phyloP scores from a whole-genome alignment of 2,329 filamentous ascomycete species.

The Fusarium graminum region DNA sequence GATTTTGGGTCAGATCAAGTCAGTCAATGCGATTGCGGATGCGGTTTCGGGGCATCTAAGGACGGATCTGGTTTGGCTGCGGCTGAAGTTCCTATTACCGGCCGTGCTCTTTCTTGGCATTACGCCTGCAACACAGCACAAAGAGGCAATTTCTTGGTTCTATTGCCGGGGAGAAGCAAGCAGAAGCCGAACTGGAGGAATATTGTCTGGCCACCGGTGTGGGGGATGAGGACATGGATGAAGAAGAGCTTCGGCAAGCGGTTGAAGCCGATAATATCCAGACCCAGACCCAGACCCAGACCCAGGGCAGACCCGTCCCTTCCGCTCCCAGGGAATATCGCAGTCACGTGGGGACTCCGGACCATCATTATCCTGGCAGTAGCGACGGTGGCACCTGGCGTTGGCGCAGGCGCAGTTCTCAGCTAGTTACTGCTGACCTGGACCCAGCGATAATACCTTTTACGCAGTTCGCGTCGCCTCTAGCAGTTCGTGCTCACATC shows the following conservation, averaged over 20 bases:
- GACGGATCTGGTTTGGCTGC: conserved; percentile 29
- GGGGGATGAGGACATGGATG: conserved; percentile 27
- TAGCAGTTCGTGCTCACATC: conserved; percentile 28
- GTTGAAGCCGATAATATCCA: conserved; percentile 29
- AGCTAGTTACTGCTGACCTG: conserved; percentile 24
- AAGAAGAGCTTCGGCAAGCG: conserved; percentile 26
- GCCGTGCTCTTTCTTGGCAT: conserved; percentile 21
- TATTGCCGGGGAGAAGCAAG: conserved; percentile 14
- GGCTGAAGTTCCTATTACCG: conserved; percentile 26
- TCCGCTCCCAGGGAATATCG: conserved; percentile 7
- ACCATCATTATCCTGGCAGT: conserved; percentile 23
- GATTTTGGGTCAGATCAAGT: conserved; percentile 15
- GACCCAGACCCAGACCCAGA: no score
- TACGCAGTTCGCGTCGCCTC: conserved; percentile 35
- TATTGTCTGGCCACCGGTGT: conserved; percentile 42
- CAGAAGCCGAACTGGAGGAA: conserved; percentile 30
- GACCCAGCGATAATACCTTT: conserved; percentile 37
- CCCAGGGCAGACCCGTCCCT: conserved; percentile 6
- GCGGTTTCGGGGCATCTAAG: conserved; percentile 18
- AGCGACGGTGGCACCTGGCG: conserved; percentile 37
- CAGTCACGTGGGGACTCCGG: conserved; percentile 36
- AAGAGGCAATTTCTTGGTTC: not conserved
- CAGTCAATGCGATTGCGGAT: not conserved
- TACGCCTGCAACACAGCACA: conserved; percentile 1
- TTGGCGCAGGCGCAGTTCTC: conserved; percentile 35